phyloP scores from a whole-genome alignment of 768 basidiomycete genomes.

The Tulasnella sp. region DNA sequence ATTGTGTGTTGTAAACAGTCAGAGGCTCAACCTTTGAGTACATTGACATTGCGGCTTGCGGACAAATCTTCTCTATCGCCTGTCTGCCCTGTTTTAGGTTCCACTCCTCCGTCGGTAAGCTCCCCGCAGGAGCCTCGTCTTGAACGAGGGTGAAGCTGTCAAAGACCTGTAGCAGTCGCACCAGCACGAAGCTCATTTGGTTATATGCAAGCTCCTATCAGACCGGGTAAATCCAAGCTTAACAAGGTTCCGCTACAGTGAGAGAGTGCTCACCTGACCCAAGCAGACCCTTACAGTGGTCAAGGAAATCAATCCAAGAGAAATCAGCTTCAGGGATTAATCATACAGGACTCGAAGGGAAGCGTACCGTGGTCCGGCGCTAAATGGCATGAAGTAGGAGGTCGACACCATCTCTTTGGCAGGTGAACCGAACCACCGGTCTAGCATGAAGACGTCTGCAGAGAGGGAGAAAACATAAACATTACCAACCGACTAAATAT shows the following conservation, averaged over 20 bases:
- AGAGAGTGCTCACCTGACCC: constrained; percentile 1
- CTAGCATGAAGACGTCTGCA: constrained; percentile 26
- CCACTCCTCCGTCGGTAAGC: constrained; percentile 13
- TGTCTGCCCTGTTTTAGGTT: constrained; percentile 5
- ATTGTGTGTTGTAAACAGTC: too few relatives aligned
- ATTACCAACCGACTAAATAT: too few relatives aligned
- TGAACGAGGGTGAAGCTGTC: constrained; percentile 11
- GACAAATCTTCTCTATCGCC: constrained; percentile 12
- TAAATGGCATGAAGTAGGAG: constrained; percentile 12
- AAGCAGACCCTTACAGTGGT: neutral
- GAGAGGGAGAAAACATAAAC: neutral
- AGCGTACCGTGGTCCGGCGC: constrained; percentile 13
- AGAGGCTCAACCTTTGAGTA: constrained; percentile 19
- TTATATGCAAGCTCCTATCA: constrained; percentile 20
- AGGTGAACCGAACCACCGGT: constrained; percentile 24
- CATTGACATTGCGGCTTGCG: constrained; percentile 7
- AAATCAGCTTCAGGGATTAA: too few relatives aligned
- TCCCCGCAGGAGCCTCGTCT: constrained; percentile 1
- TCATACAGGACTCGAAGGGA: too few relatives aligned
- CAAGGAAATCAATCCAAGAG: too few relatives aligned
- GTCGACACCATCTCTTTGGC: neutral
- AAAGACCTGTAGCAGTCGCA: constrained; percentile 15
- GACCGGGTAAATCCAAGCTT: too few relatives aligned
- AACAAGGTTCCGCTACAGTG: neutral
- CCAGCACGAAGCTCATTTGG: constrained; percentile 17